Evolutionary conservation across 2,329 filamentous ascomycete species (phyloP), one percentile per base, ranked within the genome.

Genomic region (Claviceps sp.): DNA sequence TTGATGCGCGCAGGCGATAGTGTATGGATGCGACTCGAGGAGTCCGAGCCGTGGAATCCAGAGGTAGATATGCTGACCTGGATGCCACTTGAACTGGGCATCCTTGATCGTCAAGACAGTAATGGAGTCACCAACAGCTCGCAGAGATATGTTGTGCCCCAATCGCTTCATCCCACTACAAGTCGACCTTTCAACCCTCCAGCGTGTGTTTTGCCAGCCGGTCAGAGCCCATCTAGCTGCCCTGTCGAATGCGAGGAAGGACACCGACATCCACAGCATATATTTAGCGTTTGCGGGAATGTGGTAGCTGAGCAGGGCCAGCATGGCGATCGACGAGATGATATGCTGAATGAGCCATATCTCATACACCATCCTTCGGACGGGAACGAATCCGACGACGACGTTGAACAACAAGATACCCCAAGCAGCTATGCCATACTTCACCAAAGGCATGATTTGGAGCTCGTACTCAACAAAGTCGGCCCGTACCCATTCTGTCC

Each of bases 291-390:
- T 74, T 7, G 61, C 60, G 1, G 84, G 83, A 3, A 84, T 74
- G 61, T 88, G 84, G 40, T 75, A 67, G 58, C 82, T 80, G 10
- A 86, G 64, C 42, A 84, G 70, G 68, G 77, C 84, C 40, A 86
- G 66, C 59, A 87, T 76, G 24, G 82, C 61, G 34, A 76, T 71
- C 52, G 81, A 81, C 3, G 80, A 77, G 16, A 78, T 62, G 26
- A 87, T 68, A 61, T 88, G 84, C 64, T 88, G 84, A 3, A 80
- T 58, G 16, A 87, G 76, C 61, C 87, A 88, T 0, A 85, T 54
- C 66, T 88, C 84, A 62, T 87, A 87, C 6, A 74, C 73, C 68
- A 81, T 70, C n/a, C 78, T 73, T 5, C 84, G 75, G 38, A 87
- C 68, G 0, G 84, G 84, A 6, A 78, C 73, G 51, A 85, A 70